Base-by-base conservation (phyloP, 2,329 filamentous ascomycete genomes). In the Escovopsis sp. region DNA sequence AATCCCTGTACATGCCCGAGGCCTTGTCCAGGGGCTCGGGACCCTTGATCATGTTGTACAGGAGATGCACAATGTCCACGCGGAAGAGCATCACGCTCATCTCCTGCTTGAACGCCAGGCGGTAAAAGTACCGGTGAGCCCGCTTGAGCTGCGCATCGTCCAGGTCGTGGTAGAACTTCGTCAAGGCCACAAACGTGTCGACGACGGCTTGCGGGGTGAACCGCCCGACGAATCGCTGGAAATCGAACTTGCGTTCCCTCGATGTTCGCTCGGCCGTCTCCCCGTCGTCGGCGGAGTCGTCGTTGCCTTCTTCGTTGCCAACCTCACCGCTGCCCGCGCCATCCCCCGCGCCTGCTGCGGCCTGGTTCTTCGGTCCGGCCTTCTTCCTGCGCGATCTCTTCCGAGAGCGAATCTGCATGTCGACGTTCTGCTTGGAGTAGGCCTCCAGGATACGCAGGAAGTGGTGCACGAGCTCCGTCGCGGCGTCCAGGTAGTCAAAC, bases 21-120 rank as follows among this genome's bases (percentile, higher is more conserved):
- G 70, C 70, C 30, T 71, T 72, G 53, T 88, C 79, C 29, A 96
- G 64, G 1, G 81, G 76, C 44, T 84, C 76, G 0, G 85, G 84
- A 0, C 89, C 89, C 57, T 93, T 93, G 59, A 96, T 82, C 77
- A 98, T 88, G 54, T 78, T 81, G 56, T 94, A 79, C 39, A 98
- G 79, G 1, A 96, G 70, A 35, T 84, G 78, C 37, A 98, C 76
- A 31, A 95, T 94, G 56, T 96, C 91, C 5, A 94, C 75, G 9
- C 89, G 78, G 61, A 87, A 96, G 1, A 98, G 70, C 64, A 95
- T 75, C 16, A 95, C 80, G 43, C 79, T 80, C 66, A 91, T 79
- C 37, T 95, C 85, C 59, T 94, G 84, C 63, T 96, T 98, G 68
- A 96, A 96, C 0, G 87, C 87, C 10, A 94, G 71, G 0, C 89